Evolutionary conservation across 2,329 filamentous ascomycete species (phyloP).

Genomic region (Fusarium tjaetaba): DNA sequence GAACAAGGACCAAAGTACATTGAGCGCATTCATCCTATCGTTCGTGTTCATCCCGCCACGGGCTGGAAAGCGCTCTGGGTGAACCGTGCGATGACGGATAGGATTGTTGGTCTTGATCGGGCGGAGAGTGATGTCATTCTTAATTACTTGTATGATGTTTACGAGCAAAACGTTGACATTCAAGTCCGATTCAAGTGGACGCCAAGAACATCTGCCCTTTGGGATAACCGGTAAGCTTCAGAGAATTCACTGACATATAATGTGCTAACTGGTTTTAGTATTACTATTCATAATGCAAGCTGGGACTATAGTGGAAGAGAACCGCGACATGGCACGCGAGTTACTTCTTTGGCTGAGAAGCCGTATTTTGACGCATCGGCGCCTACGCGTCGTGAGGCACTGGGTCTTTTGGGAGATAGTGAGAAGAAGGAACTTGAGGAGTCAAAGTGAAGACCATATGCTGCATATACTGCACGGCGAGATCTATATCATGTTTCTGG

Average conservation of each 20-base stretch:
- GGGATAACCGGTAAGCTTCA: conserved; percentile 68
- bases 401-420: conserved; percentile 69
- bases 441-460: neutral
- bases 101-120: conserved; percentile 75
- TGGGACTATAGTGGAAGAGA: conserved; percentile 77
- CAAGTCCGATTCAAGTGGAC: conserved; percentile 79
- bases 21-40: conserved; percentile 74
- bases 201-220: conserved; percentile 71
- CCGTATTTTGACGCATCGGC: conserved; percentile 73
- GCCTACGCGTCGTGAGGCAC: conserved; percentile 71
- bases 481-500: neutral
- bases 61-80: conserved; percentile 81
- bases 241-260: rapidly evolving
- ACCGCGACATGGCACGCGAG: conserved; percentile 76
- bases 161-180: conserved; percentile 75
- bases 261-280: conserved; percentile 46
- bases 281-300: conserved; percentile 78
- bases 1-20: conserved; percentile 70
- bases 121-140: conserved; percentile 75
- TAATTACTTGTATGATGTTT: conserved; percentile 73
- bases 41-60: conserved; percentile 76
- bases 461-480: too few species aligned
- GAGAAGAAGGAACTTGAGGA: conserved; percentile 53
- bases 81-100: conserved; percentile 74
- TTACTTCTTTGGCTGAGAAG: conserved; percentile 76